A percentile compares a stretch with the other conserved stretches of the same genome.
These are phyloP conservation scores for Cordia subcordata DNA, from an alignment of 257 asterid genomes.

Conservation along the genomic window DNA sequence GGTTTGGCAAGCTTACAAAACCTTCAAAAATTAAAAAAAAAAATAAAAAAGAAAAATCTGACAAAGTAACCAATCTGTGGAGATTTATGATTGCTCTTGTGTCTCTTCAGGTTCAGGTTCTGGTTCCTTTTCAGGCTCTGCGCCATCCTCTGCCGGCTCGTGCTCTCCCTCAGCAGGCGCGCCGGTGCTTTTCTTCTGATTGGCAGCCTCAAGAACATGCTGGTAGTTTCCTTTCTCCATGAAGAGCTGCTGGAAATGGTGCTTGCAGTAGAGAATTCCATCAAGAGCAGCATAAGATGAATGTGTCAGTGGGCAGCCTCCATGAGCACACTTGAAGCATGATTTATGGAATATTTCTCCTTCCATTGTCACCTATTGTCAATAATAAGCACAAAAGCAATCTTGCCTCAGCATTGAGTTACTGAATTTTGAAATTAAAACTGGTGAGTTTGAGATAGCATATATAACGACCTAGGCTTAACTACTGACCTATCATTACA, in stretches of 20 bases:
- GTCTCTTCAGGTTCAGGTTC: conserved; percentile 3
- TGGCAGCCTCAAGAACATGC: conserved; percentile 35
- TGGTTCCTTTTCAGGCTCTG: neutral
- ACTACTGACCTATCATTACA: too few species aligned
- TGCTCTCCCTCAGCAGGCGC: conserved; percentile 12
- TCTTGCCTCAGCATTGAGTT: too few species aligned
- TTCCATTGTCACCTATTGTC: conserved; percentile 63
- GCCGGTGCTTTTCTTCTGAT: conserved; percentile 18
- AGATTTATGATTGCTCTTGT: conserved; percentile 4
- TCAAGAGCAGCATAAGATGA: conserved; percentile 83
- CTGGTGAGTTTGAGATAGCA: neutral
- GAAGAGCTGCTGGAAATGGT: conserved; percentile 82
- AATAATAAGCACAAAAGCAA: neutral
- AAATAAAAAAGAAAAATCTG: neutral
- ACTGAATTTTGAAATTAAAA: too few species aligned
- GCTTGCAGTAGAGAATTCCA: conserved; percentile 83
- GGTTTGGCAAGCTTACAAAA: neutral
- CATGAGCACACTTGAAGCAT: conserved; percentile 91
- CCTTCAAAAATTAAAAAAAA: neutral
- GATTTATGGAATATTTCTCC: conserved; percentile 75
- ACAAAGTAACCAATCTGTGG: neutral
- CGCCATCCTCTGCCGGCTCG: conserved; percentile 2
- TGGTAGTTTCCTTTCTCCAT: conserved; percentile 89
- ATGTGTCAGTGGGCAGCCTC: conserved; percentile 72
- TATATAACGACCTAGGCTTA: too few species aligned